These are phyloP conservation scores for Xylogone sp. DNA, from an alignment of 2,329 filamentous ascomycete species.

Conservation along the genomic window DNA sequence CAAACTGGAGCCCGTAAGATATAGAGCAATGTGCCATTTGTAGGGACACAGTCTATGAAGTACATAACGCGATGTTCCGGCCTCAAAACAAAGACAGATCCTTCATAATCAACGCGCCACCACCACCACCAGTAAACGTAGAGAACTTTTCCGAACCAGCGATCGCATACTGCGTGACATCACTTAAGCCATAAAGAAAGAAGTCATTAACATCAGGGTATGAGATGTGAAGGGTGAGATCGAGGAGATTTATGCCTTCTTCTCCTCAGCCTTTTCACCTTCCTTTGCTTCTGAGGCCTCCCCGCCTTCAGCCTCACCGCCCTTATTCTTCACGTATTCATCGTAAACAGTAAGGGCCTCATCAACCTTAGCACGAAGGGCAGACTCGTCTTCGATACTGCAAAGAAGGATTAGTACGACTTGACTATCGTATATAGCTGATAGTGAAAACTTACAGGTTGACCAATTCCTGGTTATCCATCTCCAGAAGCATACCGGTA, in stretches of 20 bases:
- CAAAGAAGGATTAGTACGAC: conserved; percentile 17
- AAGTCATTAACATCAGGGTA: not conserved
- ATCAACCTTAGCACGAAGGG: conserved; percentile 92
- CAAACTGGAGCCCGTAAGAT: not conserved
- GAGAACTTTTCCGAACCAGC: not conserved
- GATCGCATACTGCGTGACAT: not conserved
- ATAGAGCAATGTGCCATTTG: not conserved
- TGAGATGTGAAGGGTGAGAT: not conserved
- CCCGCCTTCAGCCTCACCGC: conserved; percentile 28
- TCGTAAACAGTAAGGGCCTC: conserved; percentile 97
- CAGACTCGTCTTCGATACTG: conserved; percentile 84
- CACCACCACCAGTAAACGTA: not conserved
- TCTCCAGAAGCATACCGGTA: conserved; percentile 98
- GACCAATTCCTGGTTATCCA: conserved; percentile 94
- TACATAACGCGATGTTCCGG: not conserved
- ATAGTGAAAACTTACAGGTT: conserved; percentile 71
- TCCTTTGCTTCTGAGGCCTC: conserved; percentile 41
- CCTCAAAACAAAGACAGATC: not conserved
- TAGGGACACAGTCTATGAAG: not conserved
- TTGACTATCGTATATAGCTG: not conserved
- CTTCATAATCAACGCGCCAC: not conserved
- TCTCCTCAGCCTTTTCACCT: conserved; percentile 48
- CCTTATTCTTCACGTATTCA: conserved; percentile 81
- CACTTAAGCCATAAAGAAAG: not conserved
- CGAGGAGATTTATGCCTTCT: conserved; percentile 43